These are phyloP conservation scores for Lentinus tigrinus DNA, from an alignment of 768 basidiomycete genomes.

Conservation along the genomic window DNA sequence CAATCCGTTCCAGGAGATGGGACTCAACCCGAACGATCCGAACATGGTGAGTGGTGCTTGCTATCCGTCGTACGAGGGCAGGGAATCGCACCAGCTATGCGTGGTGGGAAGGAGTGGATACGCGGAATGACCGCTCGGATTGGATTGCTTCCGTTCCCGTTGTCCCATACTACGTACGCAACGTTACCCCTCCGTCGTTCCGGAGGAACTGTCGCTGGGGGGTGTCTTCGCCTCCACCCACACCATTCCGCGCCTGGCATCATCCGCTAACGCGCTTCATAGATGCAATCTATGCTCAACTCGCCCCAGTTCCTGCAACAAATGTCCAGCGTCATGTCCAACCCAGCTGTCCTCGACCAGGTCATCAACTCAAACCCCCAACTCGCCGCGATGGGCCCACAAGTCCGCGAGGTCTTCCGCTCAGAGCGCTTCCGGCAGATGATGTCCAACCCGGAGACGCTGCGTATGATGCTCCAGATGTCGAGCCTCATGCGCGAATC, in stretches of 20 bases:
- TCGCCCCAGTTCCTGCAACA: constrained; percentile 83
- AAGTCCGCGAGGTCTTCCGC: constrained; percentile 76
- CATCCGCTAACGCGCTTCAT: neutral
- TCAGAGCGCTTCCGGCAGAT: constrained; percentile 73
- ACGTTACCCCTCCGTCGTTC: too few relatives aligned
- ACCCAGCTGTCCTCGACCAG: constrained; percentile 88
- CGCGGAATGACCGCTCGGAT: too few relatives aligned
- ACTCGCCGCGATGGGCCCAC: constrained; percentile 71
- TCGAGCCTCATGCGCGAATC: constrained; percentile 49
- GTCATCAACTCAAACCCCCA: constrained; percentile 82
- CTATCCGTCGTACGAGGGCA: neutral
- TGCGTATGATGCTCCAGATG: constrained; percentile 79
- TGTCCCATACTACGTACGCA: too few relatives aligned
- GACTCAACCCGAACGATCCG: constrained; percentile 88
- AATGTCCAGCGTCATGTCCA: constrained; percentile 84
- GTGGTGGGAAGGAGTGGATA: too few relatives aligned
- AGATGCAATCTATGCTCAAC: constrained; percentile 86
- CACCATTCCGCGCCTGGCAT: too few relatives aligned
- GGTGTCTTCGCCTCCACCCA: too few relatives aligned
- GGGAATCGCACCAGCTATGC: too few relatives aligned
- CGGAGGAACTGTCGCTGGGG: too few relatives aligned
- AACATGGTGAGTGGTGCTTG: constrained; percentile 68
- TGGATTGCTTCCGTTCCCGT: too few relatives aligned
- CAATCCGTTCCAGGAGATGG: constrained; percentile 92
- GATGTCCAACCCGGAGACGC: constrained; percentile 79